Conservation (phyloP, 2,329 filamentous ascomycete species). For the Verticillium longisporum region DNA sequence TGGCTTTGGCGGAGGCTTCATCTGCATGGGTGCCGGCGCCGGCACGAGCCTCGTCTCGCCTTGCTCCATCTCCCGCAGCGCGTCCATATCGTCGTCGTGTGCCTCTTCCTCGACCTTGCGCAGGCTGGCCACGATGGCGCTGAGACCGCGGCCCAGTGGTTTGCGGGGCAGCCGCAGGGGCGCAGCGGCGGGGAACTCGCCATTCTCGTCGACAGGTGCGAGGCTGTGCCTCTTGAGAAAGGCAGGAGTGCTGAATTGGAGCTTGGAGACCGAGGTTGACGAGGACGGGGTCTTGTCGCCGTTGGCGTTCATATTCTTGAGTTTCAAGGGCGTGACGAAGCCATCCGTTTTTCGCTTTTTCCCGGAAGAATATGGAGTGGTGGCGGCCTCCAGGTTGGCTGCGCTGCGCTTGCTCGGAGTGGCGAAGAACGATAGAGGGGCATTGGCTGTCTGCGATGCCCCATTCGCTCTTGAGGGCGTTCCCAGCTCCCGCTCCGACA, state of each 20-base stretch:
- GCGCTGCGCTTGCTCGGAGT: constrained; percentile 40
- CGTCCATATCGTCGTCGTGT: constrained; percentile 68
- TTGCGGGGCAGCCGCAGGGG: constrained; percentile 50
- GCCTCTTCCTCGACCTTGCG: constrained; percentile 61
- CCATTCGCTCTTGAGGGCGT: constrained; percentile 41
- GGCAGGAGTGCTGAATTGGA: constrained; percentile 61
- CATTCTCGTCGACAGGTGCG: constrained; percentile 50
- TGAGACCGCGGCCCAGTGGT: constrained; percentile 61
- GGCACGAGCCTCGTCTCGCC: constrained; percentile 22
- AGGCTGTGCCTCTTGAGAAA: constrained; percentile 52
- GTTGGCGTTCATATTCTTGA: constrained; percentile 28
- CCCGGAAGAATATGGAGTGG: constrained; percentile 42
- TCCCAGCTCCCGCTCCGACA: constrained; percentile 43
- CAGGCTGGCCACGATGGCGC: constrained; percentile 65
- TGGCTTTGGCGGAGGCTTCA: constrained; percentile 13
- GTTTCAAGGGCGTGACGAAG: constrained; percentile 60
- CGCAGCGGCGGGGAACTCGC: constrained; percentile 37
- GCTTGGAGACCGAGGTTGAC: constrained; percentile 44
- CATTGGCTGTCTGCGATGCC: constrained; percentile 21
- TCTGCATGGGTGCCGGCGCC: constrained; percentile 9
- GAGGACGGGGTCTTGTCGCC: constrained; percentile 39
- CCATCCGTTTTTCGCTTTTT: constrained; percentile 56
- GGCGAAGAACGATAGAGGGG: constrained; percentile 16
- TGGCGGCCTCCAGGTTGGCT: constrained; percentile 17
- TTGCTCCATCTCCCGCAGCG: constrained; percentile 63